Conservation (phyloP, 2,329 filamentous ascomycete genomes). For the Aspergillus floridensis region DNA sequence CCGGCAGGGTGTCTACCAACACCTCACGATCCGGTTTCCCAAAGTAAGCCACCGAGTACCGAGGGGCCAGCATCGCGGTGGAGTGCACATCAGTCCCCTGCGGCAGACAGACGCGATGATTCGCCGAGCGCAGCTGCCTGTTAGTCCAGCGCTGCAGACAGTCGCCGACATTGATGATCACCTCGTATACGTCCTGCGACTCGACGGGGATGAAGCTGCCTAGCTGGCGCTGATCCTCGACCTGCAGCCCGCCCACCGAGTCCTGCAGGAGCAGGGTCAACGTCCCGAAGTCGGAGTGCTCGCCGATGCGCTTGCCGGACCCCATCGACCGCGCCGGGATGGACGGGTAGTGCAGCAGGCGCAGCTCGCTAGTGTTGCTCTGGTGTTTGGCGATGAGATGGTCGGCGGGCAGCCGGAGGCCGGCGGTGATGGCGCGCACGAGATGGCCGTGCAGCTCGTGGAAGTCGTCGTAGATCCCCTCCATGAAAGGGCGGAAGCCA, state of each 20-base stretch:
- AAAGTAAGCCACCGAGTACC: conserved; percentile 34
- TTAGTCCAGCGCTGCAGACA: too few species aligned
- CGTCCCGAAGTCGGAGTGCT: conserved; percentile 53
- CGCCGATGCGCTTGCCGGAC: conserved; percentile 44
- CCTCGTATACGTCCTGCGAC: too few species aligned
- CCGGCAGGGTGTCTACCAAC: conserved; percentile 15
- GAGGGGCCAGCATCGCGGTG: conserved; percentile 23
- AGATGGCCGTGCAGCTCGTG: conserved; percentile 42
- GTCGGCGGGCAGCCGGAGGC: conserved; percentile 27
- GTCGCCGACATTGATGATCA: too few species aligned
- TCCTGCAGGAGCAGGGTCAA: conserved; percentile 56
- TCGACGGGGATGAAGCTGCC: too few species aligned
- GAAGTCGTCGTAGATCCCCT: conserved; percentile 42
- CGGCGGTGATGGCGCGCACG: conserved; percentile 41
- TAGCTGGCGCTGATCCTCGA: too few species aligned
- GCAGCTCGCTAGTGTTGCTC: conserved; percentile 57
- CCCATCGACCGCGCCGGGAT: conserved; percentile 27
- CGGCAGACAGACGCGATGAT: too few species aligned
- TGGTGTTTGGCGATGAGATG: conserved; percentile 42
- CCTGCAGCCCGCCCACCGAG: neutral
- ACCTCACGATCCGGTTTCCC: conserved; percentile 22
- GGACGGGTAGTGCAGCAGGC: conserved; percentile 58
- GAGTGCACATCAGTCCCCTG: conserved; percentile 17
- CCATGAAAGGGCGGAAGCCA: conserved; percentile 42
- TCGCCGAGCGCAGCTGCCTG: too few species aligned